Evolutionary conservation across 306 rosid species (phyloP), one percentile per base, ranked within the genome.

Genomic region (Pterocarpus macrocarpus): DNA sequence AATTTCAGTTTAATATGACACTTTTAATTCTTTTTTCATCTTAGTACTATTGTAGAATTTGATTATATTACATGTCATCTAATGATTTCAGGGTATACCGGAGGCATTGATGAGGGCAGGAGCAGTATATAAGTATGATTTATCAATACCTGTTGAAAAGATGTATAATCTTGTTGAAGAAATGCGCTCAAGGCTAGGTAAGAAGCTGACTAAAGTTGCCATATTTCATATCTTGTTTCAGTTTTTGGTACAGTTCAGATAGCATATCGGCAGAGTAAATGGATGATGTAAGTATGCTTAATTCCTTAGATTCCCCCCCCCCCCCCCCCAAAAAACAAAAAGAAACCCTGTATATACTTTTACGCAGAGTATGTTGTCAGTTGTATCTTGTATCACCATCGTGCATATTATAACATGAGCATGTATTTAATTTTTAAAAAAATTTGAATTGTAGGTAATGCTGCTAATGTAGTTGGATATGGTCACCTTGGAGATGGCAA

Each of bases 401-500:
- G 41, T 69, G 64, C 65, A 39, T 64, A 39, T 28, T 71, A 41
- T 80, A 38, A 34, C 64, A 78, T 59, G 73, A 47, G 17, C 4
- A 44, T 7, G 28, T 39, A 13, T 12, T 47, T 43, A 57, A 11
- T 8, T 5, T 43, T 50, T 14, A 15, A n/a, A 16, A 55, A n/a
- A 55, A 15, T 55, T 55, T 64, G 77, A 61, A 47, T 14, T 80
- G 50, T 72, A 95, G 99, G 97, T 64, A 80, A 83, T 80, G 81
- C 88, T 10, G 94, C 92, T 69, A 91, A 85, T 41, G 97, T 91
- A 32, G 71, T 89, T 61, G 97, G 93, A 82, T 95, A 82, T 80
- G 99, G 99, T 45, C 99, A 95, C 85, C 99, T 93, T 62, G 99
- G 97, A 78, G 99, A 95, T 83, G 85, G 94, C 62, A 95, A 95